phyloP scores from a whole-genome alignment of 495 filamentous ascomycete genomes.

The Ascobolus immersus region DNA sequence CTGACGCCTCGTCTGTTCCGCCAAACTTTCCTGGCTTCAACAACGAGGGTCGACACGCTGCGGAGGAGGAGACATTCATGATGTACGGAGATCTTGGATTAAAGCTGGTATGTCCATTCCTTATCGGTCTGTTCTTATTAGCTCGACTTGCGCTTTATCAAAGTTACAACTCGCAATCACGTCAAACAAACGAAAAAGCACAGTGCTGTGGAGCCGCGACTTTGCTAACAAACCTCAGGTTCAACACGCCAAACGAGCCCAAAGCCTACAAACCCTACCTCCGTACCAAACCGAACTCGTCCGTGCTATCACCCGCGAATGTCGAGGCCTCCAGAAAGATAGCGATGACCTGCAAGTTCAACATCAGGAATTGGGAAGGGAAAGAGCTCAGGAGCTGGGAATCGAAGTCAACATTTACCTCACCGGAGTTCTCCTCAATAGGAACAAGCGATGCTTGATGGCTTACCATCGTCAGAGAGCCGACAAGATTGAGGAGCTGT shows the following conservation, averaged over 20 bases:
- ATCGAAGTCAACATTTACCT: conserved; percentile 60
- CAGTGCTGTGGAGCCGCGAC: conserved; percentile 5
- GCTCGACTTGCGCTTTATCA: conserved; percentile 3
- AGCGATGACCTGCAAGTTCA: no score
- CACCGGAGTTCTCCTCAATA: conserved; percentile 66
- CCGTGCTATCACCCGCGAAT: conserved; percentile 65
- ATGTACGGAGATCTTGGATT: conserved; percentile 89
- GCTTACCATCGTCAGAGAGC: conserved; percentile 79
- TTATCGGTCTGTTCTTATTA: neutral
- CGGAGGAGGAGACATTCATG: no score
- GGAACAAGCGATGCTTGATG: conserved; percentile 87
- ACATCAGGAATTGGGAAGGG: conserved; percentile 47
- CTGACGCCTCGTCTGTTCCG: no score
- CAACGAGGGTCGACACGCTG: no score
- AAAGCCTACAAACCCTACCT: conserved; percentile 64
- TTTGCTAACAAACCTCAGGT: conserved; percentile 28
- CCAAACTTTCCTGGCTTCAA: no score
- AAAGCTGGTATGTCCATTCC: conserved; percentile 35
- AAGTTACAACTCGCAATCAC: neutral
- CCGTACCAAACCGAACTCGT: conserved; percentile 86
- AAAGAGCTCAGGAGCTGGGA: conserved; percentile 63
- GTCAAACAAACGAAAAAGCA: neutral
- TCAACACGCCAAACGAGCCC: conserved; percentile 90
- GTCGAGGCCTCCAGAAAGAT: conserved; percentile 81
- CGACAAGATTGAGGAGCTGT: conserved; percentile 80